Evolutionary conservation across 331 rosid genomes (phyloP), one percentile per base, ranked within the genome.

Genomic region (Quercus tomentella): DNA sequence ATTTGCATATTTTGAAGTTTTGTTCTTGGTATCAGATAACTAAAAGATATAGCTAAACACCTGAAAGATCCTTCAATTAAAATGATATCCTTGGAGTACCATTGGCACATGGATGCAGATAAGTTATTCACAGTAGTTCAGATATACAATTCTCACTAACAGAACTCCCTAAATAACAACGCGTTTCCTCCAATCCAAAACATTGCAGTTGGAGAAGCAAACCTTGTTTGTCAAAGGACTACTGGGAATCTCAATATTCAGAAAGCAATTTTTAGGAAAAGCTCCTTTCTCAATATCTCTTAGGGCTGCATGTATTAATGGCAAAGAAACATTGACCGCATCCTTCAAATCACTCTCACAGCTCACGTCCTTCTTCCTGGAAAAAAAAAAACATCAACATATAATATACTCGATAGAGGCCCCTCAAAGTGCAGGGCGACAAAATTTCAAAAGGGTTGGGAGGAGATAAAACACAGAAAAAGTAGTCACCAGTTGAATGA

Each of bases 251-350:
- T 80, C 87, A 51, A 89, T 72, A 76, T 82, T 86, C 54, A 89
- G 82, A 58, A 84, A 82, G 81, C 88, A 89, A 70, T 77, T 81
- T 30, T 86, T 75, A 31, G 92, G 90, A 74, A 84, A 89, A 80
- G 79, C 75, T 37, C 83, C 86, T 35, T 75, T 82, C 74, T 80
- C 82, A 71, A 84, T 77, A 62, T 84, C 78, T 73, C 75, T 80
- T 45, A 84, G 67, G 63, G 84, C 86, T 49, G 84, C 89, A 49
- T 30, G 60, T 78, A 89, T 81, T 25, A 89, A 74, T 22, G 87
- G 90, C 37, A 83, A 80, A 70, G 89, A 84, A 51, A 84, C 90
- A 0, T 56, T 3, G 1, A 69, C 85, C 37, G 87, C 90, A 41
- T 86, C 86, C 73, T 86, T 89, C 79, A 82, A 78, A 54, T 79